Evolutionary conservation across 176 grass and related monocot species (phyloP).

Genomic region (Juncus inflexus): DNA sequence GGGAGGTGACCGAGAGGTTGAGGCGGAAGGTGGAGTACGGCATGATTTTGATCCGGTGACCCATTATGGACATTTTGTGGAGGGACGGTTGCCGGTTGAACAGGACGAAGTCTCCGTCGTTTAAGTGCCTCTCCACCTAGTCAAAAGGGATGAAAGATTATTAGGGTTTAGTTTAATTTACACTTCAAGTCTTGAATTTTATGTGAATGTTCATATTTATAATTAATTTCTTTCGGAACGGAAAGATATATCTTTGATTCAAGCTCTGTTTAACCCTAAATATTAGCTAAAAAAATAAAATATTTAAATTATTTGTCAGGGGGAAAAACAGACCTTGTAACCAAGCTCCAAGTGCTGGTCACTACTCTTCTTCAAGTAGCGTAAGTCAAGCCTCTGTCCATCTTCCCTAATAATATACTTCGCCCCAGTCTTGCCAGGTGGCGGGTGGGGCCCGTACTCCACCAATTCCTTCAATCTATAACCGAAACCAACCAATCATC

Average conservation of each 20-base stretch:
- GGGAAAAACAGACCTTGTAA: slow-evolving; percentile 53
- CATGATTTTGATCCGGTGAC: slow-evolving; percentile 97
- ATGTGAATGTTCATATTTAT: neutral
- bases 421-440: slow-evolving; percentile 90
- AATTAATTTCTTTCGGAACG: neutral
- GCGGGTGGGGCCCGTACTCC: slow-evolving; percentile 90
- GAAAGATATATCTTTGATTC: too few species aligned
- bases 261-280: neutral
- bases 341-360: slow-evolving; percentile 96
- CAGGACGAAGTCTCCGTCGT: slow-evolving; percentile 94
- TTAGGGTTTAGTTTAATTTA: too few species aligned
- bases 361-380: slow-evolving; percentile 96
- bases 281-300: slow-evolving; percentile 13
- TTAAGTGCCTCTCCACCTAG: slow-evolving; percentile 85
- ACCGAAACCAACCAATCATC: too few species aligned
- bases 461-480: slow-evolving; percentile 84
- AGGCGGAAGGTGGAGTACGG: slow-evolving; percentile 93
- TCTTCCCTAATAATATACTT: slow-evolving; percentile 96
- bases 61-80: slow-evolving; percentile 99
- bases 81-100: slow-evolving; percentile 96
- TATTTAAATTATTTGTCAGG: neutral
- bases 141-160: neutral
- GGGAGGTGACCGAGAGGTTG: slow-evolving; percentile 91
- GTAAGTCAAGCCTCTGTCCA: slow-evolving; percentile 90
- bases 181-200: too few species aligned